A percentile compares a stretch with the other conserved stretches of the same genome.
These are phyloP conservation scores for Ascochyta lentis DNA, from an alignment of 2,329 filamentous ascomycete species.

Conservation along the genomic window DNA sequence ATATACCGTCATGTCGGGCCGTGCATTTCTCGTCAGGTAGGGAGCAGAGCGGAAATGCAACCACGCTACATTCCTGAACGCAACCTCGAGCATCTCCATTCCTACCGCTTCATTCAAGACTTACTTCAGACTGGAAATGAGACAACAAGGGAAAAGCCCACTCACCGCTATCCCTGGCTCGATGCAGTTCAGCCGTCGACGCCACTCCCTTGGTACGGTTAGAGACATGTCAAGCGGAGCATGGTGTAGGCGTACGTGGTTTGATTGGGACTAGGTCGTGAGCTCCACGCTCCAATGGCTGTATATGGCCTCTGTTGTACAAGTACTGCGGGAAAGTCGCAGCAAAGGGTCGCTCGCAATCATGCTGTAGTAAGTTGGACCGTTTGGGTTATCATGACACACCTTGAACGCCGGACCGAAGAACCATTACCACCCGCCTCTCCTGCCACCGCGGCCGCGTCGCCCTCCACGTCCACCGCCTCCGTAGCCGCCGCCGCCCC, in stretches of 20 bases:
- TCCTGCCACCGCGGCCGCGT: constrained; percentile 34
- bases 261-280: constrained; percentile 40
- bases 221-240: constrained; percentile 39
- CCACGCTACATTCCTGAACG: constrained; percentile 24
- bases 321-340: constrained; percentile 27
- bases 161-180: constrained; percentile 15
- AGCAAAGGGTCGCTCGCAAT: constrained; percentile 27
- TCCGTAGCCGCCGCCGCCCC: constrained; percentile 29
- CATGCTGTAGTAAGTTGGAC: constrained; percentile 43
- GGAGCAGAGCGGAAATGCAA: constrained; percentile 3
- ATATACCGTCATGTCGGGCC: constrained; percentile 7
- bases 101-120: constrained; percentile 15
- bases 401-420: constrained; percentile 44
- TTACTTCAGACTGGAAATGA: constrained; percentile 2
- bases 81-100: constrained; percentile 8
- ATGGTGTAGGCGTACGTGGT: constrained; percentile 44
- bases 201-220: constrained; percentile 38
- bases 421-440: constrained; percentile 40
- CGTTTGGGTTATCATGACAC: constrained; percentile 44
- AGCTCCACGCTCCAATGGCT: constrained; percentile 23
- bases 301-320: constrained; percentile 34
- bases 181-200: constrained; percentile 1
- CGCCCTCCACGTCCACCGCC: constrained; percentile 35
- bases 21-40: constrained; percentile 8
- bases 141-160: not conserved